Conservation (phyloP, 495 filamentous ascomycete genomes). For the Pyronema omphalodes region DNA sequence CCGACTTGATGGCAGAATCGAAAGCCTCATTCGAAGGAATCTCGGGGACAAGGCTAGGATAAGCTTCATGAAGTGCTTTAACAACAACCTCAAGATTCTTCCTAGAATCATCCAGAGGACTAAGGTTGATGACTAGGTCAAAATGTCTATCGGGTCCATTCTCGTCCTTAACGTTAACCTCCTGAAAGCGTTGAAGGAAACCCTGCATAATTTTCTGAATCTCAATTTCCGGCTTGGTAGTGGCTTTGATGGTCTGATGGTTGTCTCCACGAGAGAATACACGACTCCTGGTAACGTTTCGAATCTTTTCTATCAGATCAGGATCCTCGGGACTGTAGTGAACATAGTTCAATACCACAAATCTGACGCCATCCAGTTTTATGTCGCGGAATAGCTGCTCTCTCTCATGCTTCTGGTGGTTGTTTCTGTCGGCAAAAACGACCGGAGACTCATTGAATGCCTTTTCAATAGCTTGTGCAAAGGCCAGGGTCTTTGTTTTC, state of each 20-base stretch:
- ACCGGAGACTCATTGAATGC: constrained; percentile 42
- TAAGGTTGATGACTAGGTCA: constrained; percentile 67
- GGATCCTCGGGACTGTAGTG: constrained; percentile 39
- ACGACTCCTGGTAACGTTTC: constrained; percentile 54
- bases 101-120: constrained; percentile 55
- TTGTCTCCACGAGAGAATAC: constrained; percentile 82
- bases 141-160: constrained; percentile 55
- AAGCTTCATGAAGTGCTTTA: constrained; percentile 44
- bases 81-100: constrained; percentile 74
- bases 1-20: constrained; percentile 58
- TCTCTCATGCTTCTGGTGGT: constrained; percentile 72
- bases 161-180: constrained; percentile 35
- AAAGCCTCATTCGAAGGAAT: constrained; percentile 56
- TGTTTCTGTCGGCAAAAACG: constrained; percentile 87
- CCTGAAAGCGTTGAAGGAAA: constrained; percentile 73
- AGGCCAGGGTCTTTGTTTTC: not conserved
- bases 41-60: constrained; percentile 53
- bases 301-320: constrained; percentile 41
- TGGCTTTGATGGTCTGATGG: constrained; percentile 91
- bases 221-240: constrained; percentile 42
- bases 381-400: constrained; percentile 73
- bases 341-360: constrained; percentile 85
- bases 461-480: constrained; percentile 36
- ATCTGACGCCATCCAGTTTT: constrained; percentile 38
- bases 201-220: constrained; percentile 86